Conservation (phyloP, 2,329 filamentous ascomycete genomes). For the Penicillium corylophilum region DNA sequence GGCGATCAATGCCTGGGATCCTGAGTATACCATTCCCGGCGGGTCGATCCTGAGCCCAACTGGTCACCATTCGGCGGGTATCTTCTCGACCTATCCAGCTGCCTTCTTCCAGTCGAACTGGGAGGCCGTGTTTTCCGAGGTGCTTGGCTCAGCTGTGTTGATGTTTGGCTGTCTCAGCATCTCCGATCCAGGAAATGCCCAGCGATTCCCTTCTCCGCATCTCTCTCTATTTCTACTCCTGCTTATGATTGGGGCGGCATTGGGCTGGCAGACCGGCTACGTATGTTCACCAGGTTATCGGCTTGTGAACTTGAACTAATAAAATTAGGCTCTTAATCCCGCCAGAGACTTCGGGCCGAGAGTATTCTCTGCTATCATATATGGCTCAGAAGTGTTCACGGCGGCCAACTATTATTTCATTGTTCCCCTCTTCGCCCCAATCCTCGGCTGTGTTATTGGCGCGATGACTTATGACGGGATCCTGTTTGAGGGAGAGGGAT, state of each 20-base stretch:
- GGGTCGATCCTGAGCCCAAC: not conserved
- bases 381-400: not conserved
- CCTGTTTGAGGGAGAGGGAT: not conserved
- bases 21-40: not conserved
- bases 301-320: not conserved
- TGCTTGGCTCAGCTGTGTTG: constrained; percentile 28
- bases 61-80: not conserved
- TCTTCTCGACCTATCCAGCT: constrained; percentile 23
- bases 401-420: not conserved
- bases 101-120: constrained; percentile 30
- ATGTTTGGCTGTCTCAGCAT: constrained; percentile 32
- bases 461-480: not conserved
- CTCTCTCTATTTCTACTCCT: not conserved
- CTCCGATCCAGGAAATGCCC: constrained; percentile 3
- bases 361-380: not conserved
- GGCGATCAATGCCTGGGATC: not conserved
- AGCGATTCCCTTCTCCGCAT: not conserved
- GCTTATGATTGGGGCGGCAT: not conserved
- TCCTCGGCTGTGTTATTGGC: not conserved
- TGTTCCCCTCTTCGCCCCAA: not conserved
- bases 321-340: not conserved
- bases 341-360: not conserved
- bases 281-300: not conserved
- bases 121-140: constrained; percentile 32
- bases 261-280: not conserved